Evolutionary conservation across 2,329 filamentous ascomycete genomes (phyloP).

Genomic region (Mollisiaceae sp.): DNA sequence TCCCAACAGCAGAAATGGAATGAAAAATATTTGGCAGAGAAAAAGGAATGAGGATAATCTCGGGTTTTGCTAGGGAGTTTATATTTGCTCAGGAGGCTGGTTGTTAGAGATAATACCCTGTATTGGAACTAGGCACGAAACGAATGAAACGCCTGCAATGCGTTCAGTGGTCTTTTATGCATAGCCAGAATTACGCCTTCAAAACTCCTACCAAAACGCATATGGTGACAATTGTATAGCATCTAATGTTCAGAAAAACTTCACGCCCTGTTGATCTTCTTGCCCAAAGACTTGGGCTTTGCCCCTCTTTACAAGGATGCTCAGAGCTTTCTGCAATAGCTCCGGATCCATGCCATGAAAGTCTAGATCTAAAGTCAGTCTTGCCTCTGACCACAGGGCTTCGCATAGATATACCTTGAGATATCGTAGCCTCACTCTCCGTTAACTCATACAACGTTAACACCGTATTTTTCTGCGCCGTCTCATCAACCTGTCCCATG

Average conservation of each 20-base stretch:
- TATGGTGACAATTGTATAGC: neutral
- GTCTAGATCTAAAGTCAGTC: slow-evolving; percentile 53
- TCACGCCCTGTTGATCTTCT: slow-evolving; percentile 88
- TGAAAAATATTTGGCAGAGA: slow-evolving; percentile 58
- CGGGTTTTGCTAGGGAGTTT: slow-evolving; percentile 7
- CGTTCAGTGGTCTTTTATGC: slow-evolving; percentile 12
- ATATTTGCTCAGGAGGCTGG: slow-evolving; percentile 9
- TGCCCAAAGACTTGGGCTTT: slow-evolving; percentile 93
- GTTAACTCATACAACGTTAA: slow-evolving; percentile 91
- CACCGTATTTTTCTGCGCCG: slow-evolving; percentile 86
- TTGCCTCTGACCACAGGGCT: neutral
- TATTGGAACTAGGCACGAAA: slow-evolving; percentile 7
- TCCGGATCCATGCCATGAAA: slow-evolving; percentile 89
- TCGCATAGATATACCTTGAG: slow-evolving; percentile 57
- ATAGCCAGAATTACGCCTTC: slow-evolving; percentile 13
- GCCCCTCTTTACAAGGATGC: slow-evolving; percentile 83
- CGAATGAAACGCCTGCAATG: neutral
- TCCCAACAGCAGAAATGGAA: slow-evolving; percentile 77
- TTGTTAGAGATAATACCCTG: slow-evolving; percentile 23
- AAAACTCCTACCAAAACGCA: slow-evolving; percentile 24
- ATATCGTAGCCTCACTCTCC: slow-evolving; percentile 80
- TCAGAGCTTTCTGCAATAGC: slow-evolving; percentile 78
- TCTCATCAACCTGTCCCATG: slow-evolving; percentile 66
- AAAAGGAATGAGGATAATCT: slow-evolving; percentile 11
- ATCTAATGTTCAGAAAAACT: slow-evolving; percentile 74